phyloP scores from a whole-genome alignment of 768 basidiomycete genomes.

The Amanita rimosa region DNA sequence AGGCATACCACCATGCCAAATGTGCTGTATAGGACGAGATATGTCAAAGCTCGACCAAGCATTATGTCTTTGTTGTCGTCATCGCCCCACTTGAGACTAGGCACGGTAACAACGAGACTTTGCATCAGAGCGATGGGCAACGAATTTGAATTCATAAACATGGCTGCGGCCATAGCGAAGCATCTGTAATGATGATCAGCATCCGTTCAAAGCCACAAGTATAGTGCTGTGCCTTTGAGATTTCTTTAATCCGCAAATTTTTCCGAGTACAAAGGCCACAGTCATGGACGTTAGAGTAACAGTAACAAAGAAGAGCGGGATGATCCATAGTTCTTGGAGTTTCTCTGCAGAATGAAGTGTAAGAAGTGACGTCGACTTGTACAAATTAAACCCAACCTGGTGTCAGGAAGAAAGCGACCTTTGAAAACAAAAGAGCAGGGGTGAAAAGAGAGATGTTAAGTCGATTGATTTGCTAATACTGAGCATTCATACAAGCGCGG shows the following conservation, averaged over 20 bases:
- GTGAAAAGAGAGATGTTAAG: constrained; percentile 88
- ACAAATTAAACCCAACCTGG: constrained; percentile 36
- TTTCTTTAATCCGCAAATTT: constrained; percentile 50
- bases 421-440: constrained; percentile 81
- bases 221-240: constrained; percentile 52
- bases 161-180: constrained; percentile 72
- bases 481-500: constrained; percentile 5
- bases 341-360: constrained; percentile 35
- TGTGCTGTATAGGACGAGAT: constrained; percentile 87
- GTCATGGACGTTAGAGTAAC: constrained; percentile 63
- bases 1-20: constrained; percentile 85
- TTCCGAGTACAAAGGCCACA: constrained; percentile 54
- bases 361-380: neutral
- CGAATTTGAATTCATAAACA: constrained; percentile 94
- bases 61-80: constrained; percentile 81
- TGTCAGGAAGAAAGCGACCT: constrained; percentile 86
- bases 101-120: constrained; percentile 74
- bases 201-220: neutral
- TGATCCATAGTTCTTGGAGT: constrained; percentile 73
- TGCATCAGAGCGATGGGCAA: constrained; percentile 94
- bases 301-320: constrained; percentile 76
- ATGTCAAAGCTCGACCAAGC: constrained; percentile 84
- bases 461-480: constrained; percentile 55
- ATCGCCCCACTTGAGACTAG: constrained; percentile 67
- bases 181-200: constrained; percentile 28